Evolutionary conservation across 2,329 filamentous ascomycete genomes (phyloP), one percentile per base, ranked within the genome.

Genomic region (Chrysosporium queenslandicum): DNA sequence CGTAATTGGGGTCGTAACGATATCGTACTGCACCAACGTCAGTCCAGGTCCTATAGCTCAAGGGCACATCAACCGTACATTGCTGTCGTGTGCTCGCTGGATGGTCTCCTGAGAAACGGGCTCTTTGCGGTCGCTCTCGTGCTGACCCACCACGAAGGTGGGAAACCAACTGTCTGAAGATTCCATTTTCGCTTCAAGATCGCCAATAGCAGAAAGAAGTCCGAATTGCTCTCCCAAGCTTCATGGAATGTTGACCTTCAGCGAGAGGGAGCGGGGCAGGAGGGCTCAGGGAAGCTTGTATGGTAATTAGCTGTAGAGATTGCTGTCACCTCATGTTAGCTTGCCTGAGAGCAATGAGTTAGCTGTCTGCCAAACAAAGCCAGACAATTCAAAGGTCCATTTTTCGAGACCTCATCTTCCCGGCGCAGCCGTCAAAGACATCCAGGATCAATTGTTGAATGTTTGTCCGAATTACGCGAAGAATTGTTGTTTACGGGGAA

Each of bases 1-100:
- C 1, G 80, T 82, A 56, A 84, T 79, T 7, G 79, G 77, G 21
- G 74, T 75, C 2, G 80, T 82, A 55, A 83, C 68, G 74, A 83
- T 77, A 62, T 84, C 80, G 74, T 83, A 84, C 78, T 81, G 60
- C n/a, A 20, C 20, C 14, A 56, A 50, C 23, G 12, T 39, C 21
- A 23, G 53, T 60, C 27, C 45, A 62, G 20, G 50, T 47, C 46
- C 8, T 25, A 2, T 54, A 42, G 20, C 29, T 30, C 25, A 21
- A 43, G 32, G n/a, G 36, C 34, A 36, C 32, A 25, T 41, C 54
- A 55, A 49, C 18, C 68, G 57, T 64, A 79, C 76, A 64, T 77
- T 76, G 59, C 74, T 72, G 53, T 80, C 77, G 56, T 81, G 78
- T 3, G 79, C 79, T 58, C 74, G 69, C 47, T 72, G 72, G 34